phyloP scores from a whole-genome alignment of 2,329 filamentous ascomycete genomes.

The Cyanodermella asteris region DNA sequence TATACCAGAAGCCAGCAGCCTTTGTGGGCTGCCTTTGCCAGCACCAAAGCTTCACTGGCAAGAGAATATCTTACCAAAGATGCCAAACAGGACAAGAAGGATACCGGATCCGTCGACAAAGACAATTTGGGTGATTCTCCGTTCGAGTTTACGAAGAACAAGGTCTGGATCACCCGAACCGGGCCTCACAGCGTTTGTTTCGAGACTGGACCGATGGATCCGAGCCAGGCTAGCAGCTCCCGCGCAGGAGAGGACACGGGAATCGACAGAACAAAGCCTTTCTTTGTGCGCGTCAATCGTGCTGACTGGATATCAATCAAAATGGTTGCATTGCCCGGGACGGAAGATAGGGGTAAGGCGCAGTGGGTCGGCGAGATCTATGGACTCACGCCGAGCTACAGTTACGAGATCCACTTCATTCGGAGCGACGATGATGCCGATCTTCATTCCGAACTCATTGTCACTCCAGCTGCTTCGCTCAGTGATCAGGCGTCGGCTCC shows the following conservation, averaged over 20 bases:
- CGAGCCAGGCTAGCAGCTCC: conserved; percentile 8
- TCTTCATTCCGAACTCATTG: conserved; percentile 33
- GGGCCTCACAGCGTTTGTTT: conserved; percentile 28
- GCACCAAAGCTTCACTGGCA: conserved; percentile 8
- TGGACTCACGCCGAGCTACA: conserved; percentile 40
- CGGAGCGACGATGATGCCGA: conserved; percentile 32
- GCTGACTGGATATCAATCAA: conserved; percentile 41
- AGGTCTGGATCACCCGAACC: conserved; percentile 30
- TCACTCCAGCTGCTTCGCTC: conserved; percentile 38
- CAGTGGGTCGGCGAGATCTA: conserved; percentile 41
- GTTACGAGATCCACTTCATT: conserved; percentile 41
- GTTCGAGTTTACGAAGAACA: conserved; percentile 22
- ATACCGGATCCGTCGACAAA: conserved; percentile 27
- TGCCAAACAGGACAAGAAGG: conserved; percentile 27
- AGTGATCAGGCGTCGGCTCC: conserved; percentile 28
- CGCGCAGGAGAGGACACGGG: conserved; percentile 12
- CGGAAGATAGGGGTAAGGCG: conserved; percentile 19
- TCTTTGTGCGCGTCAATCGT: conserved; percentile 43
- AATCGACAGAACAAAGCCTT: conserved; percentile 34
- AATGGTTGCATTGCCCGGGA: conserved; percentile 24
- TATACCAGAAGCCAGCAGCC: conserved; percentile 8
- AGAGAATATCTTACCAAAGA: conserved; percentile 21
- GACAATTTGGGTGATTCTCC: conserved; percentile 27
- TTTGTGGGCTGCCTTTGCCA: conserved; percentile 8
- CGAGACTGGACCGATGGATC: conserved; percentile 14